Evolutionary conservation across 2,329 filamentous ascomycete genomes (phyloP).

Genomic region (Alternaria angustiovoidea): DNA sequence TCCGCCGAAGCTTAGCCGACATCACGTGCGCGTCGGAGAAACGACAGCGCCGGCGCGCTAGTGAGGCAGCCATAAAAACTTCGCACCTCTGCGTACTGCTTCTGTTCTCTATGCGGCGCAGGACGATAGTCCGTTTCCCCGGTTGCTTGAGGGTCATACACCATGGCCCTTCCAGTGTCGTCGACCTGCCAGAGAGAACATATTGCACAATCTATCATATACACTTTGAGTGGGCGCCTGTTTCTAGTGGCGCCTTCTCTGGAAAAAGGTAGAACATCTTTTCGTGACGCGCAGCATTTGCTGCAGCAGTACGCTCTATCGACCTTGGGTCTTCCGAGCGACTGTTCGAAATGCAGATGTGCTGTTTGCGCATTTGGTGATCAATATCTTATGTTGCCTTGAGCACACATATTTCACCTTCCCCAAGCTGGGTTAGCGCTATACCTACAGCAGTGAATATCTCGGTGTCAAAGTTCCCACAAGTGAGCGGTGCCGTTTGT

Average conservation of each 20-base stretch:
- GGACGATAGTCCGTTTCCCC: conserved; percentile 73
- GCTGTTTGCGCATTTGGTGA: neutral
- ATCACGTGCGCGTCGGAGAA: conserved; percentile 12
- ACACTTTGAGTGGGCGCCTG: conserved; percentile 51
- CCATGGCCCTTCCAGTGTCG: conserved; percentile 72
- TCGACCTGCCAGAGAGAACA: conserved; percentile 74
- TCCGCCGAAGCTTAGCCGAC: conserved; percentile 11
- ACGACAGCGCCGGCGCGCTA: conserved; percentile 11
- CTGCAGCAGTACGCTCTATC: neutral
- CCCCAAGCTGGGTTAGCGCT: neutral
- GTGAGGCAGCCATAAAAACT: conserved; percentile 31
- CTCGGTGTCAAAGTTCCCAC: neutral
- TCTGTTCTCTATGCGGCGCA: conserved; percentile 80
- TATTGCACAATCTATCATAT: conserved; percentile 72
- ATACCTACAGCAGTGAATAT: conserved; percentile 1
- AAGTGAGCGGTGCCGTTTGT: conserved; percentile 3
- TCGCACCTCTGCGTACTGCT: conserved; percentile 42
- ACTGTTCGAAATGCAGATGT: neutral
- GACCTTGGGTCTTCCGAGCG: neutral
- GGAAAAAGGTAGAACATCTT: conserved; percentile 64
- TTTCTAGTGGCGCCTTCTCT: conserved; percentile 48
- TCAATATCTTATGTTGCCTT: neutral
- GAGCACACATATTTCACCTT: neutral
- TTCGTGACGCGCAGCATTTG: conserved; percentile 1
- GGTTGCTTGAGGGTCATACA: conserved; percentile 73